These are phyloP conservation scores for Chrysoporthe deuterocubensis DNA, from an alignment of 2,329 filamentous ascomycete genomes.

Conservation along the genomic window DNA sequence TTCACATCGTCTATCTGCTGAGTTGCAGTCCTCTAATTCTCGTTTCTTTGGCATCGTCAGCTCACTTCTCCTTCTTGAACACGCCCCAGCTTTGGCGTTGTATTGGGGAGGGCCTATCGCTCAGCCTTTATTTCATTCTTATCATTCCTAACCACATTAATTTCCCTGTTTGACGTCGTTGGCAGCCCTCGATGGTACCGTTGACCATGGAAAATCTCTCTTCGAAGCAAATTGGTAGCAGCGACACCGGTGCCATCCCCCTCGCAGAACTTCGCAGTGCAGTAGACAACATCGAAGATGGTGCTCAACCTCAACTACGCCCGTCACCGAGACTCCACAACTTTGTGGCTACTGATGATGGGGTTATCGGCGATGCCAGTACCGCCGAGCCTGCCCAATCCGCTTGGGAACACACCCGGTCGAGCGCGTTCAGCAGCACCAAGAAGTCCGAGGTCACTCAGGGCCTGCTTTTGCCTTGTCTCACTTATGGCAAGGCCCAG, in stretches of 20 bases:
- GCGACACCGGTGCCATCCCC: constrained; percentile 2
- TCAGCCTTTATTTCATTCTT: background rate
- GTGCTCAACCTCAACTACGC: background rate
- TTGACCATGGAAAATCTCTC: background rate
- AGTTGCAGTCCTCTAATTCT: background rate
- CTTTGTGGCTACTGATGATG: constrained; percentile 23
- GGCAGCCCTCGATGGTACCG: background rate
- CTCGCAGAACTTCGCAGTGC: constrained; percentile 8
- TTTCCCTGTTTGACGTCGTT: background rate
- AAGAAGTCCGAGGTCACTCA: constrained; percentile 22
- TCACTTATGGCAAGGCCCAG: constrained; percentile 26
- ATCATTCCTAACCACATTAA: background rate
- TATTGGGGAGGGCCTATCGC: background rate
- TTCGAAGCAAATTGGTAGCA: background rate
- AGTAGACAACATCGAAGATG: background rate
- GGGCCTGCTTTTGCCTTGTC: constrained; percentile 25
- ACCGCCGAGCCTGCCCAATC: background rate
- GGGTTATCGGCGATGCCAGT: constrained; percentile 5
- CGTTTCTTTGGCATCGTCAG: background rate
- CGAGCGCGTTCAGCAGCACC: constrained; percentile 20
- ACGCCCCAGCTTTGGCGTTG: background rate
- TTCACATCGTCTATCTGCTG: background rate
- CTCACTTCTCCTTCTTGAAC: background rate
- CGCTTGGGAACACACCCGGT: constrained; percentile 15
- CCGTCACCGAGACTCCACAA: constrained; percentile 13